phyloP scores from a whole-genome alignment of 2,329 filamentous ascomycete species.

The Lasiodiplodia sp. region DNA sequence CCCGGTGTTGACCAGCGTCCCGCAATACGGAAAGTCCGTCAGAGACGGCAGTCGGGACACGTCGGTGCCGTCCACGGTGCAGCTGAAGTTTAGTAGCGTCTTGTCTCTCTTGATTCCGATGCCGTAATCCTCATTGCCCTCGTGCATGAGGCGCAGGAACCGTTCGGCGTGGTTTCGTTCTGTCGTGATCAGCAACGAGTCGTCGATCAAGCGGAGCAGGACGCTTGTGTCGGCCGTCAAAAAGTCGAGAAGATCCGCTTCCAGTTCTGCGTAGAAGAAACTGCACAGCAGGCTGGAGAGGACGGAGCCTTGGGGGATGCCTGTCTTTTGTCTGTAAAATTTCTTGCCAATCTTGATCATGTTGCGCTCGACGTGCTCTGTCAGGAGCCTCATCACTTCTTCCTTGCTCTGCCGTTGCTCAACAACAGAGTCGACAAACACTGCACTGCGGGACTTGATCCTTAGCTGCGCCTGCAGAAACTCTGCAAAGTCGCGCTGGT shows the following conservation, averaged over 20 bases:
- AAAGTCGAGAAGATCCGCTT: constrained; percentile 73
- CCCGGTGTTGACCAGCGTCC: constrained; percentile 74
- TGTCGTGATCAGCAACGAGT: constrained; percentile 88
- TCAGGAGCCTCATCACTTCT: constrained; percentile 72
- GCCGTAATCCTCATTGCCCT: constrained; percentile 79
- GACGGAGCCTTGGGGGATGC: constrained; percentile 93
- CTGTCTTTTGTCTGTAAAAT: constrained; percentile 84
- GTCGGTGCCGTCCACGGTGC: constrained; percentile 54
- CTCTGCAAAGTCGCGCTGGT: constrained; percentile 38
- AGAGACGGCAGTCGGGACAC: constrained; percentile 32
- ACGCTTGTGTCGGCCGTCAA: constrained; percentile 66
- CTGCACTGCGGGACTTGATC: constrained; percentile 64
- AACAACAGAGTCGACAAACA: constrained; percentile 77
- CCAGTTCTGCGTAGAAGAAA: constrained; percentile 93
- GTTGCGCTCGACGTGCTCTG: constrained; percentile 83
- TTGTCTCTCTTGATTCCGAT: constrained; percentile 79
- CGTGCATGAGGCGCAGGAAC: constrained; percentile 83
- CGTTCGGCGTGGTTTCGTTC: constrained; percentile 69
- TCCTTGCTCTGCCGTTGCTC: constrained; percentile 64
- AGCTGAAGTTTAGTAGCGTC: constrained; percentile 83
- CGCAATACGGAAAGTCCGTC: constrained; percentile 87
- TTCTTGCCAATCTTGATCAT: constrained; percentile 88
- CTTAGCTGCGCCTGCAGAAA: background rate
- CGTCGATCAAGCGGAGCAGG: constrained; percentile 85
- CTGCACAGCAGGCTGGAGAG: constrained; percentile 89